phyloP scores from a whole-genome alignment of 2,329 filamentous ascomycete genomes.

The Exophiala phaeomuriformis region DNA sequence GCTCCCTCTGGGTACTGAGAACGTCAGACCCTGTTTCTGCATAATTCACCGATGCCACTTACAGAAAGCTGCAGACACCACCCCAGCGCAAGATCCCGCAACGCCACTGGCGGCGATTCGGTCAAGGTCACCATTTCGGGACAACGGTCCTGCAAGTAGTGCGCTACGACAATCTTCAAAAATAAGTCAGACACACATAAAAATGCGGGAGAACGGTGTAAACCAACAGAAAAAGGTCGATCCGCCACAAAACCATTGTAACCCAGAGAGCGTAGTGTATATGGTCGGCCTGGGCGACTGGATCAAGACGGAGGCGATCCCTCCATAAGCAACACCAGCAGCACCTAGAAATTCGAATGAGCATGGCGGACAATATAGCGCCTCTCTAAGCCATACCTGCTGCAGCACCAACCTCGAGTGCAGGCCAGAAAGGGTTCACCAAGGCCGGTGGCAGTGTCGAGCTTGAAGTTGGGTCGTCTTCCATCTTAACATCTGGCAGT shows the following conservation, averaged over 20 bases:
- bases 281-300: conserved; percentile 58
- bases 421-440: conserved; percentile 28
- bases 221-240: conserved; percentile 66
- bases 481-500: not conserved
- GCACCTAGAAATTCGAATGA: conserved; percentile 42
- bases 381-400: conserved; percentile 44
- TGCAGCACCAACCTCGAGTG: conserved; percentile 54
- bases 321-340: conserved; percentile 57
- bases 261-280: conserved; percentile 63
- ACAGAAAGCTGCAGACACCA: conserved; percentile 19
- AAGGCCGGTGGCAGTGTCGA: not conserved
- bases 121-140: conserved; percentile 27
- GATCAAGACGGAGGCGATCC: conserved; percentile 63
- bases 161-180: conserved; percentile 13
- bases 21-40: not conserved
- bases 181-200: not conserved
- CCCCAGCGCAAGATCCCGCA: conserved; percentile 22
- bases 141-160: conserved; percentile 7
- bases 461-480: not conserved
- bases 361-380: conserved; percentile 3
- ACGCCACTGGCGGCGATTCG: conserved; percentile 20
- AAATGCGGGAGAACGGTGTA: not conserved
- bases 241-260: conserved; percentile 76
- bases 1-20: conserved; percentile 13
- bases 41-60: conserved; percentile 1